These are phyloP conservation scores for Curvularia lunata DNA, from an alignment of 2,329 filamentous ascomycete genomes.

Conservation along the genomic window DNA sequence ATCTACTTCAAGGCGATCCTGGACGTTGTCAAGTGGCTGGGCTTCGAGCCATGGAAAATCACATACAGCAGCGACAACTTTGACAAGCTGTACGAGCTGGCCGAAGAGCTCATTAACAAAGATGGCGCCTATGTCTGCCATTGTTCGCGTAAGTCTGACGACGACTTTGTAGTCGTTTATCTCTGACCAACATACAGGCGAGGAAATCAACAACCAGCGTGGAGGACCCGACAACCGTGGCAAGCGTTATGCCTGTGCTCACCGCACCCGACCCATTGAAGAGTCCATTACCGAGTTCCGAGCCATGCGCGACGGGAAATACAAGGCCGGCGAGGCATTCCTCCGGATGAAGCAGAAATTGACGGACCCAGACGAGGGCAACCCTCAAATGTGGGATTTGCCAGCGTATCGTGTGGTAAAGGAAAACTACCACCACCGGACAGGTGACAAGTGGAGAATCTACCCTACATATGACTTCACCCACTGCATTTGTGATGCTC, in stretches of 20 bases:
- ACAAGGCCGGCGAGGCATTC: constrained; percentile 81
- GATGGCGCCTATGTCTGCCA: constrained; percentile 83
- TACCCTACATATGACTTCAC: constrained; percentile 96
- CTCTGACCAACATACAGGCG: constrained; percentile 57
- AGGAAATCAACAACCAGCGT: constrained; percentile 84
- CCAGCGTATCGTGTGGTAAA: constrained; percentile 86
- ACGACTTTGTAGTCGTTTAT: too few relatives aligned
- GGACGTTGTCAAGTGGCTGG: constrained; percentile 86
- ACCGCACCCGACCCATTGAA: constrained; percentile 76
- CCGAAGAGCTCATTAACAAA: constrained; percentile 78
- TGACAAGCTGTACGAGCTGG: constrained; percentile 82
- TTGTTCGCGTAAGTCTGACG: constrained; percentile 64
- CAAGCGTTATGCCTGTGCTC: constrained; percentile 78
- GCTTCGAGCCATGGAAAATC: constrained; percentile 77
- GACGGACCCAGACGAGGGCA: constrained; percentile 67
- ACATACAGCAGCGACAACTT: constrained; percentile 94
- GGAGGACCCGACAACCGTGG: constrained; percentile 74
- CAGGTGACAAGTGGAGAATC: constrained; percentile 84
- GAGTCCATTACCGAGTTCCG: constrained; percentile 83
- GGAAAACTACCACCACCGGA: constrained; percentile 76
- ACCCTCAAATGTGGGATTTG: constrained; percentile 96
- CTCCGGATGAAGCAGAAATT: constrained; percentile 92
- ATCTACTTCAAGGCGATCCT: constrained; percentile 87
- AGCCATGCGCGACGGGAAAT: constrained; percentile 90
- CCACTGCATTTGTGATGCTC: constrained; percentile 89